Evolutionary conservation across 495 filamentous ascomycete species (phyloP).

Genomic region (Hyphodiscus hymeniophilus): DNA sequence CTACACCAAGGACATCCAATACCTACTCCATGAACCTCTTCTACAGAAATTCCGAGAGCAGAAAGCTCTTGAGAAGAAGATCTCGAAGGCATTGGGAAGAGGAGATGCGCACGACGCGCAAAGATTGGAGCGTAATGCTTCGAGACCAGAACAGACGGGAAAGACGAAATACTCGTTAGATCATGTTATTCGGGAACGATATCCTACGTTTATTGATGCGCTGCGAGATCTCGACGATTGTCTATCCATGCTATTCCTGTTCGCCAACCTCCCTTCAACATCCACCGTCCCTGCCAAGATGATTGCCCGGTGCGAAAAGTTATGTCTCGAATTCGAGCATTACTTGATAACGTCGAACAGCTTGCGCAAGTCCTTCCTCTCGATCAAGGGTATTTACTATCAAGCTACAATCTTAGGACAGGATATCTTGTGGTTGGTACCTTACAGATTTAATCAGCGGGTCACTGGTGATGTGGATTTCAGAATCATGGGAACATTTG

Average conservation of each 20-base stretch:
- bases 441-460: slow-evolving; percentile 92
- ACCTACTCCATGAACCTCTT: slow-evolving; percentile 94
- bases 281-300: slow-evolving; percentile 83
- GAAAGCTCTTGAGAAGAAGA: slow-evolving; percentile 94
- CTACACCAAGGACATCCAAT: slow-evolving; percentile 98
- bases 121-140: slow-evolving; percentile 49
- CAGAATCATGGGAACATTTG: slow-evolving; percentile 97
- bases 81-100: slow-evolving; percentile 78
- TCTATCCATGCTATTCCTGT: slow-evolving; percentile 91
- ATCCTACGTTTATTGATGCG: slow-evolving; percentile 94
- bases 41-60: slow-evolving; percentile 93
- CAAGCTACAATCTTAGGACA: slow-evolving; percentile 98
- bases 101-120: slow-evolving; percentile 82
- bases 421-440: slow-evolving; percentile 93
- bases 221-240: slow-evolving; percentile 94
- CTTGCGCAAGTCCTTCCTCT: slow-evolving; percentile 90
- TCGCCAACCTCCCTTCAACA: slow-evolving; percentile 90
- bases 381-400: slow-evolving; percentile 99
- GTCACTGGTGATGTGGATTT: slow-evolving; percentile 92
- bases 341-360: slow-evolving; percentile 88
- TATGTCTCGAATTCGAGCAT: slow-evolving; percentile 93
- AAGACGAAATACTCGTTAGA: slow-evolving; percentile 83
- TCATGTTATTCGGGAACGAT: slow-evolving; percentile 95
- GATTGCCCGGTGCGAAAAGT: slow-evolving; percentile 81
- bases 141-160: slow-evolving; percentile 73